These are phyloP conservation scores for Aureobasidium leucospermi DNA, from an alignment of 2,329 filamentous ascomycete species.

Conservation along the genomic window DNA sequence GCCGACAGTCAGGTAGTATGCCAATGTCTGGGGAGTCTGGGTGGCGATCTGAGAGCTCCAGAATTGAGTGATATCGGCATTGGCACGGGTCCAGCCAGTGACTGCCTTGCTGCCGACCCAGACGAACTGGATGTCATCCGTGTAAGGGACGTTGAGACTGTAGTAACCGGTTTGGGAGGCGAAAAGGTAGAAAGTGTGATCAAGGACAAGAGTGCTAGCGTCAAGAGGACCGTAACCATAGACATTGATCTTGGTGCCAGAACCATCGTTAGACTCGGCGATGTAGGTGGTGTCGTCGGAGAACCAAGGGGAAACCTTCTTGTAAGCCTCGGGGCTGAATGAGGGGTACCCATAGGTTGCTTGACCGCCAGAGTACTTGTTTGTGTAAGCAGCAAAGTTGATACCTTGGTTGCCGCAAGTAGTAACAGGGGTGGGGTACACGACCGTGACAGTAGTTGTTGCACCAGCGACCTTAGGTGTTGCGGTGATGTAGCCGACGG, in stretches of 20 bases:
- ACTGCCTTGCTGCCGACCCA: conserved; percentile 17
- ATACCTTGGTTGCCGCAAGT: neutral
- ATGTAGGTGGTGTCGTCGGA: conserved; percentile 14
- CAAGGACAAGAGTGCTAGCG: conserved; percentile 10
- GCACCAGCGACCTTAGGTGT: conserved; percentile 3
- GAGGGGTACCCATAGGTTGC: conserved; percentile 11
- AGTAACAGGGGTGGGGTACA: neutral
- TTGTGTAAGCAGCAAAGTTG: conserved; percentile 12
- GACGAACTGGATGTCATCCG: conserved; percentile 16
- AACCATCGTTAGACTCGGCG: conserved; percentile 13
- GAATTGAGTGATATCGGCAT: conserved; percentile 15
- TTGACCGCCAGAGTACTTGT: conserved; percentile 13
- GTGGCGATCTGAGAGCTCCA: conserved; percentile 13
- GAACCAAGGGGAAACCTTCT: neutral
- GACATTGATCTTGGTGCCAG: neutral
- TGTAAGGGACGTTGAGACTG: conserved; percentile 16
- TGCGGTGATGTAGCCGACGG: conserved; percentile 6
- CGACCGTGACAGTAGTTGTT: conserved; percentile 8
- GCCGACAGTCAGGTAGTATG: conserved; percentile 13
- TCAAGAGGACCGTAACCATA: neutral
- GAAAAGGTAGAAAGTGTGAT: conserved; percentile 17
- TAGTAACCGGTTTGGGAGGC: conserved; percentile 16
- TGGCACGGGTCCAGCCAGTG: conserved; percentile 15
- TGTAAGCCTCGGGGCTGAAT: conserved; percentile 14
- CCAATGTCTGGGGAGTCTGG: conserved; percentile 12